Conservation (phyloP, 2,329 filamentous ascomycete genomes). For the Talaromyces sp. region DNA sequence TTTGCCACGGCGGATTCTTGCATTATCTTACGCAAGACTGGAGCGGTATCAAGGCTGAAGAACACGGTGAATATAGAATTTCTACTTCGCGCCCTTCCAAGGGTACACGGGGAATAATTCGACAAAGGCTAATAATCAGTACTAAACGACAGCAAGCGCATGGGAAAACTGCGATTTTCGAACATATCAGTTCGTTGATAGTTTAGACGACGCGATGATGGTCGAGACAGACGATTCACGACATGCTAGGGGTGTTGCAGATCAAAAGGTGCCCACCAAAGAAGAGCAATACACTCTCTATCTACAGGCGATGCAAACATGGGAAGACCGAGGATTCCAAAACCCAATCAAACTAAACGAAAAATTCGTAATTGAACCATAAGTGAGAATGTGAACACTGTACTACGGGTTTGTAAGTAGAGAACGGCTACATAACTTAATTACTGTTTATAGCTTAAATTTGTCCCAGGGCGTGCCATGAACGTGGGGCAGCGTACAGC, state of each 20-base stretch:
- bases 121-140: background rate
- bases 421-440: background rate
- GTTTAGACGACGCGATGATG: slow-evolving; percentile 14
- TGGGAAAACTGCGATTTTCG: slow-evolving; percentile 19
- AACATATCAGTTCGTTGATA: slow-evolving; percentile 13
- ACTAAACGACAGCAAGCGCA: slow-evolving; percentile 10
- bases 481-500: background rate
- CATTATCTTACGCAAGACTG: slow-evolving; percentile 23
- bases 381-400: background rate
- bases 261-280: slow-evolving; percentile 10
- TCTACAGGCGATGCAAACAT: slow-evolving; percentile 17
- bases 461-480: slow-evolving; percentile 5
- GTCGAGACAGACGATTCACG: slow-evolving; percentile 18
- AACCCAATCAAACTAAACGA: slow-evolving; percentile 19
- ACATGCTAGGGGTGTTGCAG: slow-evolving; percentile 12
- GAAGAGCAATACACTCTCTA: slow-evolving; percentile 15
- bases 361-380: background rate
- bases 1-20: slow-evolving; percentile 21
- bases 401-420: background rate
- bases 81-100: background rate
- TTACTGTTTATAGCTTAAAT: slow-evolving; percentile 1
- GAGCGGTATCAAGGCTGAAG: slow-evolving; percentile 16
- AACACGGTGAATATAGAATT: slow-evolving; percentile 16
- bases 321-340: slow-evolving; percentile 19
- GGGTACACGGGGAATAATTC: background rate